Conservation (phyloP, 495 filamentous ascomycete genomes). For the Opeltia flavorubescens region DNA sequence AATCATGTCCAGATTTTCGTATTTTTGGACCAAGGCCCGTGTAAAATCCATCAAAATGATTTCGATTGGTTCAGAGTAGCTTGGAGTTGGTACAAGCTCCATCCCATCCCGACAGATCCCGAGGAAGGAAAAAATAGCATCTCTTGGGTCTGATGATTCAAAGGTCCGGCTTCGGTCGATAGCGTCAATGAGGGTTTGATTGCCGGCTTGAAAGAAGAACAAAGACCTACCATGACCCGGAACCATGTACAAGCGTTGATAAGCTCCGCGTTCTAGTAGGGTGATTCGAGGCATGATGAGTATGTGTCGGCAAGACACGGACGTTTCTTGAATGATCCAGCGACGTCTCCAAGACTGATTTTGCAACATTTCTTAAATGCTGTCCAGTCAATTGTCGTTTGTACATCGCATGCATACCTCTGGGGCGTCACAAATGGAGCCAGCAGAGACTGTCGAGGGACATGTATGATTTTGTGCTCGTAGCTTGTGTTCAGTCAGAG, state of each 20-base stretch:
- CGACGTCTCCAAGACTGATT: background rate
- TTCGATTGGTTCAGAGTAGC: background rate
- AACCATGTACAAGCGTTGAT: background rate
- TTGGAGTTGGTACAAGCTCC: constrained; percentile 1
- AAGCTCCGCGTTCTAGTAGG: background rate
- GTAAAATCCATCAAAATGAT: background rate
- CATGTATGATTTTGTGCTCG: background rate
- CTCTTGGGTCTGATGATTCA: constrained; percentile 4
- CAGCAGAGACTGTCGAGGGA: background rate
- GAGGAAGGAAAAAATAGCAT: constrained; percentile 2
- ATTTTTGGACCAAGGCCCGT: background rate
- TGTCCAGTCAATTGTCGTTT: background rate
- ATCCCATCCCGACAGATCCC: background rate
- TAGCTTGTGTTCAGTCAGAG: background rate
- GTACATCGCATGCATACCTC: too few relatives aligned
- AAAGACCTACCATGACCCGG: background rate
- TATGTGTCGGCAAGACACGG: background rate
- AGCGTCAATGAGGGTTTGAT: background rate
- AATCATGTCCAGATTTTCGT: constrained; percentile 2
- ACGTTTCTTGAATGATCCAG: constrained; percentile 6
- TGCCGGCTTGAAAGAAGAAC: background rate
- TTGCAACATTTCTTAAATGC: background rate
- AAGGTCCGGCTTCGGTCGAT: background rate
- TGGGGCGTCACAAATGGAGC: too few relatives aligned
- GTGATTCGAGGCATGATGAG: background rate